Percentiles rank a stretch among this genome's conserved stretches.
phyloP scores from a whole-genome alignment of 495 filamentous ascomycete species.

The Parachaetomium inaequale region DNA sequence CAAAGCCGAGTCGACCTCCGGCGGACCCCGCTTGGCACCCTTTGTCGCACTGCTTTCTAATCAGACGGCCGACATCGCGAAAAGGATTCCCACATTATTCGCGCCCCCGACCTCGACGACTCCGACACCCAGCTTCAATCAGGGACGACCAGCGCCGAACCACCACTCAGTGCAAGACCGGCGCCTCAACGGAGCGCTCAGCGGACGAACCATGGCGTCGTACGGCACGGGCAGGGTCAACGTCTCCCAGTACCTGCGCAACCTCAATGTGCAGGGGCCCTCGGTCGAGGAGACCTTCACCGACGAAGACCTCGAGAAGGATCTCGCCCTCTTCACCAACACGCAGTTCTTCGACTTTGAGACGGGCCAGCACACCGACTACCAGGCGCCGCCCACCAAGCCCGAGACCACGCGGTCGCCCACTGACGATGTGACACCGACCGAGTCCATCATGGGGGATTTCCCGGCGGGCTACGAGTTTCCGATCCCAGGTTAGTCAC shows the following conservation, averaged over 20 bases:
- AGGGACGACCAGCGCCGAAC: not conserved
- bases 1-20: slow-evolving; percentile 8
- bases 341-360: slow-evolving; percentile 93
- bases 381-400: slow-evolving; percentile 37
- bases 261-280: slow-evolving; percentile 74
- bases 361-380: slow-evolving; percentile 38
- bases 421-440: slow-evolving; percentile 35
- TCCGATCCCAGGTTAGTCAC: slow-evolving; percentile 20
- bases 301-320: slow-evolving; percentile 56
- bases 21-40: slow-evolving; percentile 4
- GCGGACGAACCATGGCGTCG: slow-evolving; percentile 57
- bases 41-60: slow-evolving; percentile 12
- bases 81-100: slow-evolving; percentile 10
- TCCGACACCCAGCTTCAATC: not conserved
- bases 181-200: slow-evolving; percentile 10
- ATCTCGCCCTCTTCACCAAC: slow-evolving; percentile 89
- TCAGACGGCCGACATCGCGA: slow-evolving; percentile 14
- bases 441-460: slow-evolving; percentile 38
- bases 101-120: slow-evolving; percentile 1
- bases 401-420: slow-evolving; percentile 35
- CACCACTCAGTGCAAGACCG: not conserved
- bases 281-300: slow-evolving; percentile 55
- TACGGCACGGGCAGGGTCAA: slow-evolving; percentile 70
- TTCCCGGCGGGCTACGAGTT: slow-evolving; percentile 37
- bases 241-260: slow-evolving; percentile 82